Evolutionary conservation across 805 yeast genomes (phyloP).

Genomic region (Saccharomycopsis amapae): DNA sequence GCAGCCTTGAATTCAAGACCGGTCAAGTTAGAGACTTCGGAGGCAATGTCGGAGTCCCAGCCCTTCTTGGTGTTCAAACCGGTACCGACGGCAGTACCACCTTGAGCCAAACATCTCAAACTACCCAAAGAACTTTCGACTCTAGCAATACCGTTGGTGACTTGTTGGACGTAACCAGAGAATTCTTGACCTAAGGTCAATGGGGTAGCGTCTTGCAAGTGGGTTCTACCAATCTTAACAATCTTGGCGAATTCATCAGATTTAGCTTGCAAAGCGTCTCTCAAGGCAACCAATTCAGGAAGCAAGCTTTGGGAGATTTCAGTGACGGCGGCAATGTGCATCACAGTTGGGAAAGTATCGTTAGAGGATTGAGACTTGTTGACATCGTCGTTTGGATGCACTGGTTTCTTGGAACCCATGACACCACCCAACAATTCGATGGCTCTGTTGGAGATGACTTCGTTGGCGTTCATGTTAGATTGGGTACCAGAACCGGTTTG

Average conservation of each 20-base stretch:
- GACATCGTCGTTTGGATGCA: constrained; percentile 98
- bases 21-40: constrained; percentile 75
- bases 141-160: constrained; percentile 84
- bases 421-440: constrained; percentile 91
- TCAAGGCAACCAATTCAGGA: constrained; percentile 73
- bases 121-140: constrained; percentile 71
- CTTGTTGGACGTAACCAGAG: constrained; percentile 91
- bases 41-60: constrained; percentile 81
- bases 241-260: constrained; percentile 78
- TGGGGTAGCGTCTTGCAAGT: constrained; percentile 98
- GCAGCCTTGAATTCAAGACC: constrained; percentile 89
- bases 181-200: constrained; percentile 97
- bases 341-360: constrained; percentile 98
- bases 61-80: constrained; percentile 94
- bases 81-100: constrained; percentile 99
- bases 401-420: constrained; percentile 87
- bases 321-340: constrained; percentile 97
- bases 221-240: constrained; percentile 98
- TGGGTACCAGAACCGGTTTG: constrained; percentile 99
- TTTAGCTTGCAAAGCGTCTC: constrained; percentile 71
- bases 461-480: constrained; percentile 98
- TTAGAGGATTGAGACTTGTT: constrained; percentile 98
- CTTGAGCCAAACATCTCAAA: constrained; percentile 86
- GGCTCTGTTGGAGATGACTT: constrained; percentile 97
- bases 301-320: constrained; percentile 70